Base-by-base conservation (phyloP, 257 asterid genomes). In the Gentiana macrophylla region DNA sequence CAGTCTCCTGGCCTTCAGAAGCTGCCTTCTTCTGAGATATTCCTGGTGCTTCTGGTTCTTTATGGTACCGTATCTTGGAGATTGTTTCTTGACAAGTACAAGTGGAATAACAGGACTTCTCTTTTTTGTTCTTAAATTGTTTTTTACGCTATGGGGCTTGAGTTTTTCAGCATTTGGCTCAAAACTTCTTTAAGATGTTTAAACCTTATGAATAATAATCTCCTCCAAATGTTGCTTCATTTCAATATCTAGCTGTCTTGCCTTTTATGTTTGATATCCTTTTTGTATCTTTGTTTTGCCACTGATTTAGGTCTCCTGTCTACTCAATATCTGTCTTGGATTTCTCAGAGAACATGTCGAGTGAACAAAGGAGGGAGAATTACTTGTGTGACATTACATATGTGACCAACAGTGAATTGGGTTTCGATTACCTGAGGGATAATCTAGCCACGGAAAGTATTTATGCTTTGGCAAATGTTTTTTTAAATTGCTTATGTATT, bases 371-470 rank as follows among this genome's bases (percentile, higher is more conserved):
- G 82, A 78, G 92, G 92, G 95, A 84, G 66, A 91, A 83, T 76
- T 91, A 91, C 81, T 70, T 62, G 36, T 87, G 95, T 44, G 97
- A 91, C 77, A 83, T 91, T 72, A 91, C 97, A 12, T 91, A 87
- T 71, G 98, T 91, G 66, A 91, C 98, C 13, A 91, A 91, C 62
- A 91, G 98, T 67, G 98, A 91, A 80, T 77, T 91, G 72, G 98
- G 97, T 41, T 91, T 87, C 80, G 98, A 91, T 75, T 91, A 66
- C 77, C 70, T 91, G 72, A 78, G 98, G 72, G 98, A 91, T 59
- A 91, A 88, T 72, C 97, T 91, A 78, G 95, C 98, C 86, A 87
- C 86, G 98, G 97, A 73, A 90, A 74, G 95, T 83, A 78, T 72
- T 72, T 72, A 65, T 72, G 57, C 66, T 64, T 52, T 47, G 12